Base-by-base conservation (phyloP, 108 stramenopile genomes). In the Epithemia pelagica region DNA sequence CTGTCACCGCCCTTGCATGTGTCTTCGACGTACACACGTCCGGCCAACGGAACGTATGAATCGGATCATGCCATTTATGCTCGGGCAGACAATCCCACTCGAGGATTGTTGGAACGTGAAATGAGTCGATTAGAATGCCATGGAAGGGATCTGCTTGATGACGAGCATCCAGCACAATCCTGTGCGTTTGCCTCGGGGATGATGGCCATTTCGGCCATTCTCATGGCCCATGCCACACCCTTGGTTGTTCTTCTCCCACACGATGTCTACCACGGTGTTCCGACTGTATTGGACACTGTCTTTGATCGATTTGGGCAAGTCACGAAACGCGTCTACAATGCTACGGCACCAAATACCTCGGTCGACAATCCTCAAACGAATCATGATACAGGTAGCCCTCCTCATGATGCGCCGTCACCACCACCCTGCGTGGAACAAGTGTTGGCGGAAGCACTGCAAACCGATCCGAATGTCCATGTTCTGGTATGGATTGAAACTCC, bases 401-500 rank as follows among this genome's bases (percentile, higher is more conserved):
- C n/a, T n/a, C n/a, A n/a, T n/a, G n/a, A n/a, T n/a, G n/a, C n/a
- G n/a, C n/a, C n/a, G n/a, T n/a, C n/a, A n/a, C n/a, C n/a, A n/a
- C n/a, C n/a, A n/a, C n/a, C n/a, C n/a, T n/a, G n/a, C n/a, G 74
- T 84, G 0, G 80, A 92, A 57, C 83, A 91, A 82, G 79, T 68
- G 10, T 62, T 86, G 51, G 21, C 32, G 21, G 23, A 31, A 23
- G 31, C 55, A 15, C 10, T 61, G n/a, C 26, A 61, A 10, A 7
- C 31, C 30, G 8, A 18, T n/a, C 31, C 26, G 27, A 10, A 63
- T n/a, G 22, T 19, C 2, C 21, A 77, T 58, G 53, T 88, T 18
- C 67, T 96, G 69, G 75, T 96, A 7, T 96, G 95, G 92, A 87
- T 92, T 77, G 95, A 96, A 73, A 92, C 82, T 27, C 95, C 95